Base-by-base conservation (phyloP, 768 basidiomycete species). In the Mycena galericulata region DNA sequence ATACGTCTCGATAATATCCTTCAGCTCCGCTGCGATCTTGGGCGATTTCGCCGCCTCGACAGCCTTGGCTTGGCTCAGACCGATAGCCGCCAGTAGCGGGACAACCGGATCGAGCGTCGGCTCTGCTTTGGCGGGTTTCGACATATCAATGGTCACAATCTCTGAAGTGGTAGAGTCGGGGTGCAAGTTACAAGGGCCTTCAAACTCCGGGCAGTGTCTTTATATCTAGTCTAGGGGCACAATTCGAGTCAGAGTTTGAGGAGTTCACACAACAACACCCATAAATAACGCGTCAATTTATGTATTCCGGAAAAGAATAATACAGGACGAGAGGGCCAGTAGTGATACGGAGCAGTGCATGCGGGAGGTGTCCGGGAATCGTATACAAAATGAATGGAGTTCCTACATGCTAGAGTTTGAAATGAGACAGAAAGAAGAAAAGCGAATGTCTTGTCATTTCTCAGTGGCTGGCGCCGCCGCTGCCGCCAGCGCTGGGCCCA, bases 11-110 rank as follows among this genome's bases (percentile, higher is more conserved):
- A 96, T 90, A 56, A 97, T 86, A 26, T 87, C 87, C 73, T 88
- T 89, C 63, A 97, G 85, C 22, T 90, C 81, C 4, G 85, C 77
- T 7, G 94, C 92, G 74, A 88, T 88, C 83, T 95, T 97, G 4
- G 91, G 83, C 66, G 87, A 92, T 77, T 95, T 94, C 38, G 90
- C 89, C 6, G 93, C 92, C 74, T 98, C 95, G 12, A 86, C 85
- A 1, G 96, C 93, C 77, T 95, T 94, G 58, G 91, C 81, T 66
- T 89, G 85, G 45, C 90, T 83, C 47, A 98, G 83, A 27, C 94
- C 94, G 63, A 96, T 90, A 40, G 90, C 87, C 76, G 90, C 87
- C 84, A 97, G 96, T 40, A 92, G 83, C 22, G 78, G 40, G 20
- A 86, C 75, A 27, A 84, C 71, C 11, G 79, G 73, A 58, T 84